Conservation (phyloP, 2,329 filamentous ascomycete species). For the Paecilomyces sp. region DNA sequence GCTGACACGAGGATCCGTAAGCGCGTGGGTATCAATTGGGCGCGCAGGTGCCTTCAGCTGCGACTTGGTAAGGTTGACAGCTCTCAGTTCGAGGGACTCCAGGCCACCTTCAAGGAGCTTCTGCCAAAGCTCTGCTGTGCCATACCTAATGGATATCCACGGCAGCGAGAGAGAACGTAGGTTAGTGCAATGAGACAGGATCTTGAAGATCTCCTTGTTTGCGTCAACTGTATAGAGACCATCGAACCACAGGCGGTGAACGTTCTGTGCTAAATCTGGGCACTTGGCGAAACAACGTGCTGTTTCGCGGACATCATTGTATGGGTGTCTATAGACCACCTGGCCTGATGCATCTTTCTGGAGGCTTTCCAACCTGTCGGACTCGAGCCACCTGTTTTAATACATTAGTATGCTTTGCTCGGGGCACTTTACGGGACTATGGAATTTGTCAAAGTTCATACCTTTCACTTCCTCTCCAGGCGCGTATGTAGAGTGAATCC, state of each 20-base stretch:
- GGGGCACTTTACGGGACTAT: not conserved
- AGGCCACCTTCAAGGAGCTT: conserved; percentile 39
- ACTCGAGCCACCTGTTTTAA: conserved; percentile 14
- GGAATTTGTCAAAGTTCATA: conserved; percentile 12
- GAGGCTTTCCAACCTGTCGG: conserved; percentile 9
- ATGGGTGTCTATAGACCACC: conserved; percentile 48
- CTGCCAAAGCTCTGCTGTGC: conserved; percentile 42
- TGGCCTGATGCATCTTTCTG: conserved; percentile 35
- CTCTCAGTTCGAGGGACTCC: conserved; percentile 45
- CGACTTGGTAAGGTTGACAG: conserved; percentile 41
- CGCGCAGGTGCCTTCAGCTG: conserved; percentile 35
- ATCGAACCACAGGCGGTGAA: conserved; percentile 49
- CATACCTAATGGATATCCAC: conserved; percentile 47
- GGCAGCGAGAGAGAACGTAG: conserved; percentile 44
- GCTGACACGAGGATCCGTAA: conserved; percentile 37
- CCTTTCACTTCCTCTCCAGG: conserved; percentile 47
- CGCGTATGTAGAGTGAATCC: conserved; percentile 44
- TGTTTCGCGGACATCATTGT: conserved; percentile 42
- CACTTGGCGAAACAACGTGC: conserved; percentile 39
- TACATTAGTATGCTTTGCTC: not conserved
- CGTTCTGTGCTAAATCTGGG: conserved; percentile 40
- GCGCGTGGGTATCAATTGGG: conserved; percentile 36
- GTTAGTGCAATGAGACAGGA: conserved; percentile 40
- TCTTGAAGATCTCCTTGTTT: conserved; percentile 42
- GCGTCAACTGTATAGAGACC: conserved; percentile 48